Evolutionary conservation across 805 yeast species (phyloP).

Genomic region (Pichia occidentalis): DNA sequence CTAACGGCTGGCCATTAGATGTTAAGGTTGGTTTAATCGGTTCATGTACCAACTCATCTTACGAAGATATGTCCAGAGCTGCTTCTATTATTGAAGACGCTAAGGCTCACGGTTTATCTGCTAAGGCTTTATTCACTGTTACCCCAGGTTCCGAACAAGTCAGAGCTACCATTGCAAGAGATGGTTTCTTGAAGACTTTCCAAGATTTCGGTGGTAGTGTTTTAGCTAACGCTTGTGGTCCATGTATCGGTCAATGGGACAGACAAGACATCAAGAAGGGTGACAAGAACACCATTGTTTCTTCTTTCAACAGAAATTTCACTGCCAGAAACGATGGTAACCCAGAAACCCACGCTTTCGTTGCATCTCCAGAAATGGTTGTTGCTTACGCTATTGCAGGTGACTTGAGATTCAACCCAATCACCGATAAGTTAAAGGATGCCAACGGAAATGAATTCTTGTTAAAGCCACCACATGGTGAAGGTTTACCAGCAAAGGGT

Average conservation of each 20-base stretch:
- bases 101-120: constrained; percentile 73
- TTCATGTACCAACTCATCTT: constrained; percentile 96
- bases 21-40: constrained; percentile 95
- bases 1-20: constrained; percentile 77
- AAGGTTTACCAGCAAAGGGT: constrained; percentile 75
- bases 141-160: constrained; percentile 99
- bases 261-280: constrained; percentile 63
- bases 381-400: constrained; percentile 97
- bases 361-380: constrained; percentile 97
- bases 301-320: constrained; percentile 97
- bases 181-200: constrained; percentile 78
- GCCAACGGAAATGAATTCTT: constrained; percentile 66
- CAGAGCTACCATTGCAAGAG: constrained; percentile 94
- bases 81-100: constrained; percentile 89
- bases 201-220: constrained; percentile 86
- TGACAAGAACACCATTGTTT: constrained; percentile 83
- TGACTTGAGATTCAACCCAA: constrained; percentile 84
- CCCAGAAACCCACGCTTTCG: constrained; percentile 93
- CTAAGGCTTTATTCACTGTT: constrained; percentile 87
- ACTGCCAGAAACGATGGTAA: constrained; percentile 98
- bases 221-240: constrained; percentile 97
- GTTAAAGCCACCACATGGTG: constrained; percentile 76
- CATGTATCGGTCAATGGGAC: constrained; percentile 99
- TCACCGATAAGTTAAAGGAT: constrained; percentile 73
- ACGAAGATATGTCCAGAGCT: constrained; percentile 97